Evolutionary conservation across 2,329 filamentous ascomycete species (phyloP).

Genomic region (Blumeriella jaapii): DNA sequence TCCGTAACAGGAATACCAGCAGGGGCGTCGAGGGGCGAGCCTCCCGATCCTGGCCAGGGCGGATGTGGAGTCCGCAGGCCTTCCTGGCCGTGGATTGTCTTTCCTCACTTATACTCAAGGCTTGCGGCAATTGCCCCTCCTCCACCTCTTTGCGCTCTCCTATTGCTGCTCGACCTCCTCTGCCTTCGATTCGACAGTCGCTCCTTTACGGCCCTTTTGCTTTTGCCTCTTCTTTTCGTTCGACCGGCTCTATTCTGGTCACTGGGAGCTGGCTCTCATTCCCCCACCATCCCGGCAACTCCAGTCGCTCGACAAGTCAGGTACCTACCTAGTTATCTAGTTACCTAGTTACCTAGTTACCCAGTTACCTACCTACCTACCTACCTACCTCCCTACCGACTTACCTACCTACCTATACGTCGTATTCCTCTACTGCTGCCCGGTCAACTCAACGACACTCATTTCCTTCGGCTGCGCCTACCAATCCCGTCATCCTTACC

Average conservation of each 20-base stretch:
- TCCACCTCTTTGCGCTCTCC: slow-evolving; percentile 34
- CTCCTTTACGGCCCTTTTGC: slow-evolving; percentile 34
- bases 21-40: slow-evolving; percentile 22
- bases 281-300: too few relatives aligned
- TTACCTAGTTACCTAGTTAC: too few relatives aligned
- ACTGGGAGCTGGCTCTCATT: slow-evolving; percentile 47
- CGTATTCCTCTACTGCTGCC: slow-evolving; percentile 30
- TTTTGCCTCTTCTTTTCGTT: slow-evolving; percentile 31
- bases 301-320: too few relatives aligned
- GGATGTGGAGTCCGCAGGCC: slow-evolving; percentile 19
- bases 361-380: too few relatives aligned
- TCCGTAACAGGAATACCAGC: slow-evolving; percentile 27
- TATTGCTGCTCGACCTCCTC: slow-evolving; percentile 32
- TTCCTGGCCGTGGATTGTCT: slow-evolving; percentile 30
- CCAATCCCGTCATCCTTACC: slow-evolving; percentile 27
- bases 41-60: slow-evolving; percentile 25
- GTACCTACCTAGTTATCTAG: too few relatives aligned
- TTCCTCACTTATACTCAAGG: slow-evolving; percentile 41
- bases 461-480: slow-evolving; percentile 25
- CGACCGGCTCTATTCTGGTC: slow-evolving; percentile 36
- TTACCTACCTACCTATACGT: too few relatives aligned
- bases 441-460: slow-evolving; percentile 33
- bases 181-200: slow-evolving; percentile 35
- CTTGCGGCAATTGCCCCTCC: slow-evolving; percentile 39
- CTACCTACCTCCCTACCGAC: too few relatives aligned